A percentile compares a stretch with the other conserved stretches of the same genome.
These are phyloP conservation scores for Plasmodium sp. DNA, from an alignment of 169 alveolate genomes.

Conservation along the genomic window DNA sequence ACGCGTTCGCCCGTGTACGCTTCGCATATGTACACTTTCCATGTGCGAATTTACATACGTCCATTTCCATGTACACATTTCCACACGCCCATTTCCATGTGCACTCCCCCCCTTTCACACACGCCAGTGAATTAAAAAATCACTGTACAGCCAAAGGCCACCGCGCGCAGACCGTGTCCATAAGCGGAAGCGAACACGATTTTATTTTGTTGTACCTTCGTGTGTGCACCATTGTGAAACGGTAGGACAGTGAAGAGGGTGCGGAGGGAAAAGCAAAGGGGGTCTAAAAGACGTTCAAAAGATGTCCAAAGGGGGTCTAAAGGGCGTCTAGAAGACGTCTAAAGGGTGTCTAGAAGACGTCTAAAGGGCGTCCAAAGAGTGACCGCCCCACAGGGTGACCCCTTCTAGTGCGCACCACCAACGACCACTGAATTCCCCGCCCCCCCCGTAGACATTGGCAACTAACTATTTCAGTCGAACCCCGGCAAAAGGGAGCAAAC, in stretches of 20 bases:
- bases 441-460: background rate
- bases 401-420: background rate
- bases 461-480: background rate
- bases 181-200: background rate
- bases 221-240: background rate
- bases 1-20: background rate
- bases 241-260: background rate
- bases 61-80: background rate
- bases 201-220: background rate
- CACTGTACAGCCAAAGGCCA: slow-evolving; percentile 1
- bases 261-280: background rate
- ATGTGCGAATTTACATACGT: background rate
- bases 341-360: background rate
- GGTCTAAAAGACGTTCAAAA: background rate
- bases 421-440: background rate
- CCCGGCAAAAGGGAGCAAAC: background rate
- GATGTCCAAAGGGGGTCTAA: background rate
- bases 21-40: background rate
- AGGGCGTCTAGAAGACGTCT: background rate
- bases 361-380: background rate
- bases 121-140: slow-evolving; percentile 14
- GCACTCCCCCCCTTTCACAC: slow-evolving; percentile 1
- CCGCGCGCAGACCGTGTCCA: slow-evolving; percentile 14
- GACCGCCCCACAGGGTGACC: background rate
- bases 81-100: background rate